Base-by-base conservation (phyloP, 2,329 filamentous ascomycete genomes). In the Colletotrichum lentis region DNA sequence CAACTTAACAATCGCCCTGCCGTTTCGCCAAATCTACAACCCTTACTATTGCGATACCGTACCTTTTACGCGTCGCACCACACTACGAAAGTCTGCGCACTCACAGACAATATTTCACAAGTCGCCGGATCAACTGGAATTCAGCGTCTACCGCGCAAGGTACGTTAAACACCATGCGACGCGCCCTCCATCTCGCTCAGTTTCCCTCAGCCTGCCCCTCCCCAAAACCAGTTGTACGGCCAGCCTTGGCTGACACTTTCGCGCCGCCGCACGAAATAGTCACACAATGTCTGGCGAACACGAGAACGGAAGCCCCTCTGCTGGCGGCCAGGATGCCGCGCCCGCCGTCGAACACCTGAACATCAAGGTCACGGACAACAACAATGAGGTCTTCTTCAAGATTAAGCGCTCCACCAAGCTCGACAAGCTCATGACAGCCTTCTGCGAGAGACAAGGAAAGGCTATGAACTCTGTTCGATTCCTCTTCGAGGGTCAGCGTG, bases 361-460 rank as follows among this genome's bases (percentile, higher is more conserved):
- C 83, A 98, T 99, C 83, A 99, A 99, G 80, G 96, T 99, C 16
- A 98, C 96, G 0, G 96, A 99, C 75, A 97, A 97, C 83, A 97
- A 97, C 84, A 99, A 99, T 79, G 96, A 99, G 79, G 95, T 99
- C 75, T 99, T 98, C 81, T 99, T 99, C 86, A 99, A 99, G 86
- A 99, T 99, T 84, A 99, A 99, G 90, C 89, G 94, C 44, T 94
- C 91, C 24, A 99, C 96, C 1, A 92, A 94, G 79, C 88, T 99
- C 1, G 96, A 97, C 83, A 99, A 99, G 85, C 85, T 99, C 63
- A 99, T 99, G 96, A 91, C 93, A 70, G 96, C 96, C 22, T 99
- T 98, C 80, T 99, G 96, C 80, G 95, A 98, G 73, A 89, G 96
- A 27, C 94, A 97, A 79, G 96, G 96, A 74, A 98, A 98, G 84